These are phyloP conservation scores for Candida chilensis DNA, from an alignment of 805 yeast genomes.

Conservation along the genomic window DNA sequence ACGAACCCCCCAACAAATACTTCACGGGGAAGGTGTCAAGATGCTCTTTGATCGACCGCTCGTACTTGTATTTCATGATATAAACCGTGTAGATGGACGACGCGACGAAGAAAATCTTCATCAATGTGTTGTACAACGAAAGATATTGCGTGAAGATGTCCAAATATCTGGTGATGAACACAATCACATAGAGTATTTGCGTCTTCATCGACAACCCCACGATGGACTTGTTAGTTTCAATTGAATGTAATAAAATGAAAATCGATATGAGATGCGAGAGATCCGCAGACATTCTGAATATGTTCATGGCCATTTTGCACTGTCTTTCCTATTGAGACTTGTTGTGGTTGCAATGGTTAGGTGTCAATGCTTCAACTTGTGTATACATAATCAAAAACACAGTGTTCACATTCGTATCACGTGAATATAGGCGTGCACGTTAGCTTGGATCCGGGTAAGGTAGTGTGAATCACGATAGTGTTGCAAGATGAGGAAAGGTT, in stretches of 20 bases:
- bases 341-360: neutral
- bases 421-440: no score
- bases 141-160: conserved; percentile 49
- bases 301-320: conserved; percentile 23
- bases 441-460: no score
- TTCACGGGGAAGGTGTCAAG: conserved; percentile 60
- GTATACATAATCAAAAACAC: neutral
- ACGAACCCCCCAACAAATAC: conserved; percentile 60
- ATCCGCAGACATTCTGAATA: conserved; percentile 52
- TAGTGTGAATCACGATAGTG: no score
- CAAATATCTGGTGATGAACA: conserved; percentile 65
- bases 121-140: conserved; percentile 65
- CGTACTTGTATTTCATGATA: conserved; percentile 55
- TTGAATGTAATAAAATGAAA: conserved; percentile 63
- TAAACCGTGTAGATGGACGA: conserved; percentile 71
- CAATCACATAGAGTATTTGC: conserved; percentile 68
- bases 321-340: neutral
- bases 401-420: neutral
- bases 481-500: no score
- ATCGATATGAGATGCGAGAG: conserved; percentile 77
- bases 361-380: neutral
- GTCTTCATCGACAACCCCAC: conserved; percentile 87
- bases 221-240: conserved; percentile 53
- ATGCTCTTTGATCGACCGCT: conserved; percentile 54
- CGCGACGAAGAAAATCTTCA: conserved; percentile 76